These are phyloP conservation scores for Xylaria sp. DNA, from an alignment of 2,329 filamentous ascomycete genomes.

Conservation along the genomic window DNA sequence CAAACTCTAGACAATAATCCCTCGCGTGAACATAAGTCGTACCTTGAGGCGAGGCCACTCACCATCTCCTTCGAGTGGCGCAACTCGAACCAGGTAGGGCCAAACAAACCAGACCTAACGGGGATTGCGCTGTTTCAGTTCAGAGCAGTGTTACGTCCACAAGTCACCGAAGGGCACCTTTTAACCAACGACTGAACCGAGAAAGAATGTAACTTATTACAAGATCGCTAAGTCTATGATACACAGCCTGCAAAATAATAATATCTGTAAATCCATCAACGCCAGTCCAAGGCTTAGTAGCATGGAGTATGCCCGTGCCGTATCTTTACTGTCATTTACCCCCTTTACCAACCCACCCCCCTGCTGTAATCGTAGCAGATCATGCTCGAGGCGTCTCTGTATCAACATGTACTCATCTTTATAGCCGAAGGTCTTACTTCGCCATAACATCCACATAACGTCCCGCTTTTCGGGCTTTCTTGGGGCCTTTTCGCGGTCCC, in stretches of 20 bases:
- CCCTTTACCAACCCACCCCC: constrained; percentile 1
- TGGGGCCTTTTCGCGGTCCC: constrained; percentile 72
- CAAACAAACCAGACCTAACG: background rate
- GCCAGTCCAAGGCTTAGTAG: constrained; percentile 15
- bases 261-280: constrained; percentile 18
- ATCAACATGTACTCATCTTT: background rate
- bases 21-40: background rate
- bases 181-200: background rate
- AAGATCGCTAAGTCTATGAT: constrained; percentile 42
- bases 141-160: background rate
- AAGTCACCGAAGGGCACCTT: background rate
- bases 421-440: constrained; percentile 55
- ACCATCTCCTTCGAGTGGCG: background rate
- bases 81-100: background rate
- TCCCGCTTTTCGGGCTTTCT: constrained; percentile 82
- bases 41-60: background rate
- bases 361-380: constrained; percentile 11
- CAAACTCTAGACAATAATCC: background rate
- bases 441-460: constrained; percentile 98
- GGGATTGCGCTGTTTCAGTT: background rate
- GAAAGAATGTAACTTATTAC: constrained; percentile 37
- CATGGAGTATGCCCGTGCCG: constrained; percentile 11
- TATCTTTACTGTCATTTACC: constrained; percentile 19
- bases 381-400: constrained; percentile 10
- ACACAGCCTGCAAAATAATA: constrained; percentile 22